Evolutionary conservation across 2,329 filamentous ascomycete genomes (phyloP), one percentile per base, ranked within the genome.

Genomic region (Penicillium olsonii): DNA sequence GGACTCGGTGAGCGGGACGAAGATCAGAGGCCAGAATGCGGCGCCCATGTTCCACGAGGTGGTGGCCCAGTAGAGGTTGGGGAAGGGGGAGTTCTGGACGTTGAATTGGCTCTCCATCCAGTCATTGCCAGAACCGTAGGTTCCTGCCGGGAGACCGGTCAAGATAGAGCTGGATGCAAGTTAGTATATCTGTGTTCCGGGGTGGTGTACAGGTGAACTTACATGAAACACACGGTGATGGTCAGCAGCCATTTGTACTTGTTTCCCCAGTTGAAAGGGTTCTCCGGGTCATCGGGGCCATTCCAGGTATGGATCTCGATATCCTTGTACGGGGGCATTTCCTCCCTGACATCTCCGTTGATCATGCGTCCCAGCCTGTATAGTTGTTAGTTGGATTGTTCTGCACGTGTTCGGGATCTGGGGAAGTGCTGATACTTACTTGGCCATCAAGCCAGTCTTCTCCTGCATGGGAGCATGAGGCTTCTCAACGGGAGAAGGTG

Each of bases 231-330:
- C 8, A 72, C 65, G 6, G 73, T 68, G 12, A 75, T 56, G 0
- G 72, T 74, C 19, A 72, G 55, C n/a, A 66, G 55, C 69, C 72
- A 75, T 64, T 75, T 75, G 40, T 72, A 73, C 5, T 50, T 46
- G 1, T 38, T 42, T 6, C 62, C 58, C 68, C 71, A 75, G 46
- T 75, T 75, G 64, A 75, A 75, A 2, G 64, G 64, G 22, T 53
- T 53, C 34, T 53, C 48, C 1, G 51, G 48, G 14, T 67, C 64
- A 44, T 63, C 45, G 8, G 55, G 57, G 0, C 63, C 63, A 42
- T 64, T 38, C 64, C 63, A 67, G 6, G 53, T 55, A 40, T 66
- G 64, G 8, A 66, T 53, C 45, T 65, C 59, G 8, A 53, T 45
- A 44, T 53, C 35, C 22, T 44, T 45, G 18, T 33, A 46, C 1